Evolutionary conservation across 306 rosid genomes (phyloP).

Genomic region (Ormosia semicastrata): DNA sequence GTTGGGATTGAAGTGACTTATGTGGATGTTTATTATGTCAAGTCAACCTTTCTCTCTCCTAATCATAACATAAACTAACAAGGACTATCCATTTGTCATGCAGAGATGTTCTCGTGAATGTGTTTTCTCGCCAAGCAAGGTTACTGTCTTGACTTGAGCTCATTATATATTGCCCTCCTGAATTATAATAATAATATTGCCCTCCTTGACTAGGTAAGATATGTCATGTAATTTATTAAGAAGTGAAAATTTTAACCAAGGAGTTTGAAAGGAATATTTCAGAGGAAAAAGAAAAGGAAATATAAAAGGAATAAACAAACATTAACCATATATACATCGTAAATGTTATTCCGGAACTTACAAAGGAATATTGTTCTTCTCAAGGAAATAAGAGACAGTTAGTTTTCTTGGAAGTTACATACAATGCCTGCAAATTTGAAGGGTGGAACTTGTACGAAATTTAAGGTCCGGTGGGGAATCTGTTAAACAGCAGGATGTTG

Average conservation of each 20-base stretch:
- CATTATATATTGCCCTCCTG: not conserved
- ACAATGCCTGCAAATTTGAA: not conserved
- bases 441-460: not conserved
- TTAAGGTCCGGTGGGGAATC: not conserved
- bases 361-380: conserved; percentile 7
- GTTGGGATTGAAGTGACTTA: not conserved
- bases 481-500: not conserved
- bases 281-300: not conserved
- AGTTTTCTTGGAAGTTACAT: conserved; percentile 12
- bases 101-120: not conserved
- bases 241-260: not conserved
- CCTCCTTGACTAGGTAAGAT: not conserved
- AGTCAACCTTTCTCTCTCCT: conserved; percentile 4
- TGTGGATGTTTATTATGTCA: not conserved
- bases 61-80: not conserved
- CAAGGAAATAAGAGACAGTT: not conserved
- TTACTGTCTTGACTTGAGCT: not conserved
- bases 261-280: not conserved
- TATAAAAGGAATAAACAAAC: not conserved
- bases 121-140: not conserved
- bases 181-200: not conserved
- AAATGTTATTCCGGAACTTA: not conserved
- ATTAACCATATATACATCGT: not conserved
- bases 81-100: conserved; percentile 31
- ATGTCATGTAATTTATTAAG: not conserved